phyloP scores from a whole-genome alignment of 2,329 filamentous ascomycete species.

The Cytospora chrysosperma region DNA sequence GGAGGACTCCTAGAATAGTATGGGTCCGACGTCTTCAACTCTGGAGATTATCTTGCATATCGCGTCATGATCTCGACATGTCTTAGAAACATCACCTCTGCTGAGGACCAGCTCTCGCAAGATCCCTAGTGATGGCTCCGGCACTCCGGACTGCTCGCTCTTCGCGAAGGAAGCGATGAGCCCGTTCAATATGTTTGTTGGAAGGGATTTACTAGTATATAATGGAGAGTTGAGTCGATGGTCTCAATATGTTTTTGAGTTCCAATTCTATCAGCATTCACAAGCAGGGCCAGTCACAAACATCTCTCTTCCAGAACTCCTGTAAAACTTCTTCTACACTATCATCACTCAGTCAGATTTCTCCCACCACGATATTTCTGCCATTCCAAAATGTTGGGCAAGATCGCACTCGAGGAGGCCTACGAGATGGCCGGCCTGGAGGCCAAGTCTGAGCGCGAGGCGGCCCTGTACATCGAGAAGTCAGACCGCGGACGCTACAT shows the following conservation, averaged over 20 bases:
- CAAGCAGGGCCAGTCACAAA: no score
- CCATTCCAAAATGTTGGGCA: constrained; percentile 14
- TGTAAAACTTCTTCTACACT: neutral
- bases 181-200: neutral
- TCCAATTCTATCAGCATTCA: no score
- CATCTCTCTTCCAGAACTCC: no score
- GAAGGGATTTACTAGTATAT: neutral
- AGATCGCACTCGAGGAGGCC: constrained; percentile 23
- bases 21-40: neutral
- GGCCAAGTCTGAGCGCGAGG: constrained; percentile 20
- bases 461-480: constrained; percentile 16
- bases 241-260: neutral
- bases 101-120: neutral
- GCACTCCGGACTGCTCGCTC: neutral
- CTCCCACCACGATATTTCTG: neutral
- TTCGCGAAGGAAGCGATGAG: neutral
- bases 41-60: constrained; percentile 19
- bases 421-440: constrained; percentile 18
- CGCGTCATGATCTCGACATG: constrained; percentile 19
- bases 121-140: neutral
- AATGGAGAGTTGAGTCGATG: neutral
- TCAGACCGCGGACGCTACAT: constrained; percentile 17
- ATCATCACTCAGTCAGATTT: neutral
- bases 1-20: neutral
- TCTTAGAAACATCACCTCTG: neutral